Evolutionary conservation across 768 basidiomycete genomes (phyloP).

Genomic region (Naganishia kalamii): DNA sequence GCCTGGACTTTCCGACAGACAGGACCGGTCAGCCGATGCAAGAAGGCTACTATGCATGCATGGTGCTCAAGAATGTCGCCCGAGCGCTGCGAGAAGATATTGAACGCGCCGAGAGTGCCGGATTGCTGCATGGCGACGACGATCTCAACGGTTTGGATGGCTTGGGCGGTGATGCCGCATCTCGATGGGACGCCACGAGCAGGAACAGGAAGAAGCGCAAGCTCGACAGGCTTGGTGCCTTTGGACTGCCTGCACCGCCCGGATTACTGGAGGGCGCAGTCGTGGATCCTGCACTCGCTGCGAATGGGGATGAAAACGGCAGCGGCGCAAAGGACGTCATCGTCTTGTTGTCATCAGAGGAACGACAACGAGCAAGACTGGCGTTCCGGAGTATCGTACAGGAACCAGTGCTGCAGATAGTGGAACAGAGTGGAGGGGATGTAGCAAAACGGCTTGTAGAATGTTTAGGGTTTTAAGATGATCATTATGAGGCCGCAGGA

Average conservation of each 20-base stretch:
- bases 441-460: conserved; percentile 4
- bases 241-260: conserved; percentile 68
- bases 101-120: conserved; percentile 19
- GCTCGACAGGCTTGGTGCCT: conserved; percentile 65
- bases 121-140: background rate
- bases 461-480: conserved; percentile 3
- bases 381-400: conserved; percentile 4
- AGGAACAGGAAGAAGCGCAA: conserved; percentile 28
- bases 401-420: conserved; percentile 7
- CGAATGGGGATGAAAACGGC: background rate
- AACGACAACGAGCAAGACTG: conserved; percentile 1
- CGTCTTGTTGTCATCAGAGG: background rate
- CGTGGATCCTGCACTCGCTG: background rate
- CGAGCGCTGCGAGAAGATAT: conserved; percentile 55
- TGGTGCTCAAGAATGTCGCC: conserved; percentile 77
- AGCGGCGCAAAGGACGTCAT: background rate
- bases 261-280: conserved; percentile 54
- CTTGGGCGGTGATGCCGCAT: conserved; percentile 6
- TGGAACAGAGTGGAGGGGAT: conserved; percentile 11
- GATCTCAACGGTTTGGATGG: background rate
- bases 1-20: conserved; percentile 24
- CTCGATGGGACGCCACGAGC: conserved; percentile 7
- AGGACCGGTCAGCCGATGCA: conserved; percentile 55
- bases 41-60: conserved; percentile 60
- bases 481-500: too few species aligned